Percentiles rank a stretch among this genome's conserved stretches.
phyloP scores from a whole-genome alignment of 148 eudicot species.

The Selenicereus undatus region DNA sequence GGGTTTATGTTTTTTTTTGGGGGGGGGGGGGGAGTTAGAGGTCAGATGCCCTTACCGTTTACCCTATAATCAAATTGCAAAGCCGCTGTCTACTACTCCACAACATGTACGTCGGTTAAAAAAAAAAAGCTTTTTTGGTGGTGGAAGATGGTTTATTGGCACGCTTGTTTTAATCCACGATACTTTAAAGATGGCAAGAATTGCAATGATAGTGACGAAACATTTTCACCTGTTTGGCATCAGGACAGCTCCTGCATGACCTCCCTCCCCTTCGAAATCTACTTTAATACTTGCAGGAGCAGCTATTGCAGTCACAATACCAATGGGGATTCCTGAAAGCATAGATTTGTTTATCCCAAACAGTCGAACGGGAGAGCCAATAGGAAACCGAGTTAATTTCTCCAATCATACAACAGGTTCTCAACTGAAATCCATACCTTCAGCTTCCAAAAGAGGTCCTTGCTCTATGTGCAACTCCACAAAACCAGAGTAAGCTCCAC shows the following conservation, averaged over 20 bases:
- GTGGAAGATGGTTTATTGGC: too few species aligned
- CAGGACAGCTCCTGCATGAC: conserved; percentile 93
- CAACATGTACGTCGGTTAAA: too few species aligned
- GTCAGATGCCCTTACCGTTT: too few species aligned
- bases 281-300: conserved; percentile 98
- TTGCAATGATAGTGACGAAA: background rate
- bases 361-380: too few species aligned
- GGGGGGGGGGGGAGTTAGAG: too few species aligned
- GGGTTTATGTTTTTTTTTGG: too few species aligned
- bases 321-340: conserved; percentile 61
- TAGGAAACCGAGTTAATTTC: conserved; percentile 9
- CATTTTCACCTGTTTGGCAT: conserved; percentile 75
- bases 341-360: background rate
- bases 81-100: background rate
- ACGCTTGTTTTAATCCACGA: too few species aligned
- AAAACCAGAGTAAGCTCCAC: conserved; percentile 72
- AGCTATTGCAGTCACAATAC: conserved; percentile 96
- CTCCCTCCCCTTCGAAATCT: conserved; percentile 93
- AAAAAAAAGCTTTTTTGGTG: too few species aligned
- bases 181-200: background rate
- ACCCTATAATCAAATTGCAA: too few species aligned
- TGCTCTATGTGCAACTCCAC: conserved; percentile 96
- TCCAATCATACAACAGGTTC: background rate
- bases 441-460: conserved; percentile 89
- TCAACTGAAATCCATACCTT: conserved; percentile 42